Evolutionary conservation across 2,329 filamentous ascomycete species (phyloP).

Genomic region (Microsporum audouinii): DNA sequence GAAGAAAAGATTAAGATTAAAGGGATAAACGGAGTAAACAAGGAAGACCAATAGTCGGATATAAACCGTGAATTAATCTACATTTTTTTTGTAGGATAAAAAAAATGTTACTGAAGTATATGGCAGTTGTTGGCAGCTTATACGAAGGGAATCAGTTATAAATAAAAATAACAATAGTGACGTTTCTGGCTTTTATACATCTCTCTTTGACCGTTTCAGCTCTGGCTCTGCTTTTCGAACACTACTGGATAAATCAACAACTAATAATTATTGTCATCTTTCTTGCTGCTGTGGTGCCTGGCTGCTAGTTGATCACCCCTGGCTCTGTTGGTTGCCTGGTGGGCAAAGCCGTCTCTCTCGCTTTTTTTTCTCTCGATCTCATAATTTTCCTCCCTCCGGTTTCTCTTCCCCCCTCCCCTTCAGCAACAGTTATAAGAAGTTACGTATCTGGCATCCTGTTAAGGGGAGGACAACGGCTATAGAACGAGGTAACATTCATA

Average conservation of each 20-base stretch:
- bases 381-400: neutral
- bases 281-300: neutral
- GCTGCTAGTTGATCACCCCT: neutral
- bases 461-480: neutral
- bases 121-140: neutral
- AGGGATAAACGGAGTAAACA: slow-evolving; percentile 4
- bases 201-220: slow-evolving; percentile 2
- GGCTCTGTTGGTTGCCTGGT: neutral
- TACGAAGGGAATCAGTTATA: neutral
- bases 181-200: neutral
- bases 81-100: neutral
- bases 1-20: slow-evolving; percentile 4
- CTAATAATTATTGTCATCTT: neutral
- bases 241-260: neutral
- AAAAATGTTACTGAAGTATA: neutral
- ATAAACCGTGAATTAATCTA: neutral
- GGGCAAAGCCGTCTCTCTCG: neutral
- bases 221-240: neutral
- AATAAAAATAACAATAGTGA: no score
- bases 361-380: neutral
- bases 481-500: neutral
- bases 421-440: neutral
- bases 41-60: neutral
- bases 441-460: neutral
- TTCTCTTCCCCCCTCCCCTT: neutral